A percentile compares a stretch with the other conserved stretches of the same genome.
Conservation (phyloP, 2,329 filamentous ascomycete species). For the Dactylellina parvicollis region DNA sequence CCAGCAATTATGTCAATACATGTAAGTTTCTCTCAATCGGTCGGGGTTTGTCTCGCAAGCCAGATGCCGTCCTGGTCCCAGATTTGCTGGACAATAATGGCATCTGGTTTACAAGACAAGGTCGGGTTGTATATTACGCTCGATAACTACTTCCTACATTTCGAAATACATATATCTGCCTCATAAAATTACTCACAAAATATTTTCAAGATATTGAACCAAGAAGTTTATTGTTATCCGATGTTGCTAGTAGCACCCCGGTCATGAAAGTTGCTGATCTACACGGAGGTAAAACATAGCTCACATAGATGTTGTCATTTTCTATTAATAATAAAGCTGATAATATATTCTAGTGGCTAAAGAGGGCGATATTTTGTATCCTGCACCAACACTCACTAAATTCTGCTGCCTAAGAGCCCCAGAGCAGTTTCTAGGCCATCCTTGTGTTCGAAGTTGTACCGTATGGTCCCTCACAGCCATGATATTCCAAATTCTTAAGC, state of each 20-base stretch:
- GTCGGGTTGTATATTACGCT: conserved; percentile 16
- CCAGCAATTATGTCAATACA: conserved; percentile 27
- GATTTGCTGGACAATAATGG: conserved; percentile 20
- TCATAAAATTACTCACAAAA: conserved; percentile 28
- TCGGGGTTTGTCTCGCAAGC: conserved; percentile 20
- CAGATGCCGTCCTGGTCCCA: conserved; percentile 20
- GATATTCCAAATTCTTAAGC: conserved; percentile 33
- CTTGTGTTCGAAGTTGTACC: conserved; percentile 32
- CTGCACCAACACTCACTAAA: conserved; percentile 9
- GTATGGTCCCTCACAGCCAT: conserved; percentile 28
- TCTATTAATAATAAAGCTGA: conserved; percentile 20
- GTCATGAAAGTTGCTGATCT: conserved; percentile 30
- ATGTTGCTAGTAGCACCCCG: conserved; percentile 24
- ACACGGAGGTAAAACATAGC: conserved; percentile 25
- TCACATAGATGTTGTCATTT: conserved; percentile 17
- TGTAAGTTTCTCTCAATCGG: conserved; percentile 26
- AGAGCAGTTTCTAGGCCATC: conserved; percentile 24
- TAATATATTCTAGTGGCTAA: conserved; percentile 14
- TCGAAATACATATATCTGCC: conserved; percentile 25
- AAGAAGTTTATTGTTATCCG: conserved; percentile 30
- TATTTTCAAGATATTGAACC: conserved; percentile 30
- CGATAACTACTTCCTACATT: conserved; percentile 18
- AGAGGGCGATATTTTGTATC: conserved; percentile 28
- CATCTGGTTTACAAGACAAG: conserved; percentile 15
- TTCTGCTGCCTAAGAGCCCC: conserved; percentile 21